Conservation (phyloP, 257 asterid species). For the Cordia subcordata region DNA sequence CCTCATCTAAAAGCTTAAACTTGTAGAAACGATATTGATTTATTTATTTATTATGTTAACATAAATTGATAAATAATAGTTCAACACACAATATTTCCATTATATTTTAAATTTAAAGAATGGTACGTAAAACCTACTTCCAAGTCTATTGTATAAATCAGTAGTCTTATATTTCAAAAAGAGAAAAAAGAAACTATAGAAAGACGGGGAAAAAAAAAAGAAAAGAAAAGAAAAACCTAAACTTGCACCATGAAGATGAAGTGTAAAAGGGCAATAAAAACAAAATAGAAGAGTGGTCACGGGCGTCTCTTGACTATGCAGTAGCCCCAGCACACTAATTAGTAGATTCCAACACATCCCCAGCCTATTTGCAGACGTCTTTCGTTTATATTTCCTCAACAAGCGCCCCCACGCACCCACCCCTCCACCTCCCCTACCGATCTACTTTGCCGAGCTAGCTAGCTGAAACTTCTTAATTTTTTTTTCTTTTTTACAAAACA, state of each 20-base stretch:
- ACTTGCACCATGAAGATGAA: background rate
- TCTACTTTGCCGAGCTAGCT: background rate
- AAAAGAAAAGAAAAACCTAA: background rate
- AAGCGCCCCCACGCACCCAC: slow-evolving; percentile 6
- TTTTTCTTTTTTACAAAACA: too few relatives aligned
- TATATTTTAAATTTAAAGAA: too few relatives aligned
- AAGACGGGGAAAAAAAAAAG: too few relatives aligned
- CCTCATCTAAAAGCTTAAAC: too few relatives aligned
- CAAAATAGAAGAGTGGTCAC: slow-evolving; percentile 33
- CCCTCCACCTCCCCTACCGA: background rate
- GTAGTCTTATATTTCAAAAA: too few relatives aligned
- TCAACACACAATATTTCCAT: too few relatives aligned
- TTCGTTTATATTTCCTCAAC: background rate
- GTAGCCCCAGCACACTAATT: slow-evolving; percentile 10
- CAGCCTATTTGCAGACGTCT: slow-evolving; percentile 4
- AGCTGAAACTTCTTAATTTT: background rate
- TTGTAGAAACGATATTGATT: too few relatives aligned
- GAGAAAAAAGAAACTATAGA: too few relatives aligned
- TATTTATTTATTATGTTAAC: too few relatives aligned
- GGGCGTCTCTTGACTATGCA: slow-evolving; percentile 59
- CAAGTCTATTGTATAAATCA: too few relatives aligned
- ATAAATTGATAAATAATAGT: too few relatives aligned
- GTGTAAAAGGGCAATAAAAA: slow-evolving; percentile 28
- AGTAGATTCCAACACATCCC: slow-evolving; percentile 13
- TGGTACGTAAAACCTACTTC: too few relatives aligned